These are phyloP conservation scores for Lachnellula subtilissima DNA, from an alignment of 2,329 filamentous ascomycete species.

Conservation along the genomic window DNA sequence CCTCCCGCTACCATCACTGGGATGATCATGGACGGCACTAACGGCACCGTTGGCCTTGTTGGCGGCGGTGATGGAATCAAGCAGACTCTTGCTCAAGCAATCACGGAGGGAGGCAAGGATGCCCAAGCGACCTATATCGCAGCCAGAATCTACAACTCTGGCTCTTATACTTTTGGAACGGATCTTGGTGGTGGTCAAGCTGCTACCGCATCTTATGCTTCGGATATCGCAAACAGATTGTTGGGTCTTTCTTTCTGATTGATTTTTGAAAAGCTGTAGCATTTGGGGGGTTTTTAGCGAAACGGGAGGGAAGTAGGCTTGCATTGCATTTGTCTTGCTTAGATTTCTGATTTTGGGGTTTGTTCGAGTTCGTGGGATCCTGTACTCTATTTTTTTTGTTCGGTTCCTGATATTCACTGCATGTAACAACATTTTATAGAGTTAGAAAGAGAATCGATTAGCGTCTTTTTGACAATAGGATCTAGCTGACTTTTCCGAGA, in stretches of 20 bases:
- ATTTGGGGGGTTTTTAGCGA: too few relatives aligned
- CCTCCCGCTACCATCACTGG: constrained; percentile 5
- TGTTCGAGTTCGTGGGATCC: too few relatives aligned
- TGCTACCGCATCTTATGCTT: constrained; percentile 17
- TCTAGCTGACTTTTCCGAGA: too few relatives aligned
- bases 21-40: constrained; percentile 37
- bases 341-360: too few relatives aligned
- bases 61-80: constrained; percentile 32
- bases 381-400: too few relatives aligned
- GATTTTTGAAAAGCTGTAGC: background rate
- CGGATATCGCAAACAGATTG: constrained; percentile 11
- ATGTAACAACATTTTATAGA: too few relatives aligned
- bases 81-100: constrained; percentile 27
- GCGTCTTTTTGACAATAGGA: too few relatives aligned
- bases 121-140: constrained; percentile 30
- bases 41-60: constrained; percentile 25
- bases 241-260: background rate
- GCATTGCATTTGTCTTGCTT: too few relatives aligned
- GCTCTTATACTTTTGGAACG: constrained; percentile 32
- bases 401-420: too few relatives aligned
- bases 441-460: too few relatives aligned
- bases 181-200: background rate
- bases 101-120: constrained; percentile 13
- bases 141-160: constrained; percentile 39
- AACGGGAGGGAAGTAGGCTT: too few relatives aligned